These are phyloP conservation scores for Hyaloscypha bicolor DNA, from an alignment of 495 filamentous ascomycete genomes.

Conservation along the genomic window DNA sequence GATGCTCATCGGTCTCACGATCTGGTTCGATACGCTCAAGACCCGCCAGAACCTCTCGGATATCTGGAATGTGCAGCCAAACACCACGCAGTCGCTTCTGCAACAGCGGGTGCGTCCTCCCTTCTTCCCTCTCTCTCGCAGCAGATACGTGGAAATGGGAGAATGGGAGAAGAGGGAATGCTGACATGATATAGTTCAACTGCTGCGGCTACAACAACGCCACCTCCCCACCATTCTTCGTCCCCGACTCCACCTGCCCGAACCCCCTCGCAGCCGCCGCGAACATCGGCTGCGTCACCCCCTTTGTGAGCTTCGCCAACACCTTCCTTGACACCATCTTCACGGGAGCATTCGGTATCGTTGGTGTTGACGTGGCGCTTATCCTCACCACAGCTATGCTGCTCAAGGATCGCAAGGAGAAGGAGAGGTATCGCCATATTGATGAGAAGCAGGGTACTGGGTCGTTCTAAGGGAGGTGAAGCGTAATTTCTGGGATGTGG, in stretches of 20 bases:
- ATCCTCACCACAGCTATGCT: slow-evolving; percentile 69
- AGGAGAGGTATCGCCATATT: slow-evolving; percentile 67
- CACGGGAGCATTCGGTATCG: slow-evolving; percentile 74
- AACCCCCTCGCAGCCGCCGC: slow-evolving; percentile 65
- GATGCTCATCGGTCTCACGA: slow-evolving; percentile 61
- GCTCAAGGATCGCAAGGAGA: slow-evolving; percentile 72
- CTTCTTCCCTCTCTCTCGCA: not conserved
- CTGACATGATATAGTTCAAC: slow-evolving; percentile 53
- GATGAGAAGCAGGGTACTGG: slow-evolving; percentile 65
- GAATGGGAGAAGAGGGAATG: slow-evolving; percentile 15
- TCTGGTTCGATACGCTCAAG: slow-evolving; percentile 72
- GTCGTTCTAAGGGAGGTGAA: slow-evolving; percentile 22
- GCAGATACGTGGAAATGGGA: not conserved
- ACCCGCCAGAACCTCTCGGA: slow-evolving; percentile 56
- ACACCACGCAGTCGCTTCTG: slow-evolving; percentile 58
- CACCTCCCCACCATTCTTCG: slow-evolving; percentile 60
- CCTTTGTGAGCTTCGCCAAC: slow-evolving; percentile 66
- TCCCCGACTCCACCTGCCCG: slow-evolving; percentile 60
- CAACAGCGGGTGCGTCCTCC: slow-evolving; percentile 59
- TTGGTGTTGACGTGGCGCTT: slow-evolving; percentile 54
- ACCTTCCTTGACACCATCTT: slow-evolving; percentile 71
- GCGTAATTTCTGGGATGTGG: not conserved
- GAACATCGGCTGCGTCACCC: slow-evolving; percentile 63
- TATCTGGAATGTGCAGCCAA: slow-evolving; percentile 57
- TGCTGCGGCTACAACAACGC: slow-evolving; percentile 77